Evolutionary conservation across 139 green algal genomes (phyloP), one percentile per base, ranked within the genome.

Genomic region (Chlorella sp.): DNA sequence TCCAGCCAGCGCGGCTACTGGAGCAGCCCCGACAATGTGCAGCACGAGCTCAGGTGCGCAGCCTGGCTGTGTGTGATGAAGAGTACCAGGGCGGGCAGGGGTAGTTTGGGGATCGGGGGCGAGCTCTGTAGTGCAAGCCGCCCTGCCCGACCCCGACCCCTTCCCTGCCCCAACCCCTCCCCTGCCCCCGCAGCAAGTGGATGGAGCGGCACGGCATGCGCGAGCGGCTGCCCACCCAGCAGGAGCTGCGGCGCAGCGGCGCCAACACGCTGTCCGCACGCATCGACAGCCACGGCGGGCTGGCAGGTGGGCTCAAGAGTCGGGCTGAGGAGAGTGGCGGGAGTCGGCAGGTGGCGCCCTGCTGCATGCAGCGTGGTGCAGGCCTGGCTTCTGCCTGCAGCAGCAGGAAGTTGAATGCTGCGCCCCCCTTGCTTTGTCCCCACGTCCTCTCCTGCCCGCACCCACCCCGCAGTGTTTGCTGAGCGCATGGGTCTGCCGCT

Each of bases 11-110:
- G 77, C 62, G 88, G 90, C 58, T 93, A 90, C 73, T 93, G 90
- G 90, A 87, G 34, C 43, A 64, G 87, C 40, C 1, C 58, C 17
- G 83, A 60, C 26, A 92, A 92, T 51, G 88, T 93, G 58, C 64
- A 87, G 79, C 44, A 28, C 77, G 90, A 93, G 87, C 76, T 93
- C 62, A 60, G 73, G 82, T 77, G 58, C 51, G 16, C 9, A 60
- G 51, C 51, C 24, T 11, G 51, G 13, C 51, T 24, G 9, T 2
- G 2, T 60, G 51, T n/a, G n/a, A n/a, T n/a, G n/a, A n/a, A n/a
- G n/a, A n/a, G n/a, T n/a, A n/a, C n/a, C n/a, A 34, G 77, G 20
- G 56, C 30, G 60, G 48, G 19, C 19, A 22, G 16, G 72, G 40
- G 13, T 34, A 13, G 72, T 40, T 60, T 78, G 40, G 41, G 38